These are phyloP conservation scores for Flaveria ramosissima DNA, from an alignment of 129 eudicot genomes.

Conservation along the genomic window DNA sequence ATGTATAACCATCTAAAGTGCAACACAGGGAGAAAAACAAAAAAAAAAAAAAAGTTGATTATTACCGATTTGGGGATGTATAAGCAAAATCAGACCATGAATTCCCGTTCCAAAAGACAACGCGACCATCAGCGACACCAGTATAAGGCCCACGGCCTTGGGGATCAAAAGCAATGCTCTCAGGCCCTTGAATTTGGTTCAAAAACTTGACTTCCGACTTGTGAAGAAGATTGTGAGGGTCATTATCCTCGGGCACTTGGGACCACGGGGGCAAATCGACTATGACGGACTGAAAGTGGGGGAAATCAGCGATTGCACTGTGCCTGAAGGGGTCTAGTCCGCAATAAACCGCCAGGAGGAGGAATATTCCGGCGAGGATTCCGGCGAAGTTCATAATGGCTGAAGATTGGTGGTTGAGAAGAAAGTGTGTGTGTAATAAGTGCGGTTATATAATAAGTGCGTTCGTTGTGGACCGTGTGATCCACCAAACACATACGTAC, in stretches of 20 bases:
- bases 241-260: constrained; percentile 53
- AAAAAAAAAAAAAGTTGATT: background rate
- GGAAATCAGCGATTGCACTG: constrained; percentile 69
- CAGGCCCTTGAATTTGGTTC: constrained; percentile 87
- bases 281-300: constrained; percentile 54
- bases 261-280: constrained; percentile 69
- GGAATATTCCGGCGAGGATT: constrained; percentile 39
- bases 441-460: background rate
- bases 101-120: constrained; percentile 77
- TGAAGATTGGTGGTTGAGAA: too few species aligned
- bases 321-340: constrained; percentile 80
- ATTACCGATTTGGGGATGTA: constrained; percentile 82
- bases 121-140: constrained; percentile 85
- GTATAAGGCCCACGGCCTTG: constrained; percentile 82
- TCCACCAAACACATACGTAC: constrained; percentile 31
- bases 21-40: background rate
- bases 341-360: constrained; percentile 63
- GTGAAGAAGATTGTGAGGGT: constrained; percentile 52
- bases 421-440: background rate
- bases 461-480: constrained; percentile 37
- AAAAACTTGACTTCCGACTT: constrained; percentile 68
- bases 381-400: constrained; percentile 46
- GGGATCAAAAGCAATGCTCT: constrained; percentile 79
- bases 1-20: background rate
- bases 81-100: constrained; percentile 73